Evolutionary conservation across 116 monocot species (phyloP).

Genomic region (Dioscorea cayenensis): DNA sequence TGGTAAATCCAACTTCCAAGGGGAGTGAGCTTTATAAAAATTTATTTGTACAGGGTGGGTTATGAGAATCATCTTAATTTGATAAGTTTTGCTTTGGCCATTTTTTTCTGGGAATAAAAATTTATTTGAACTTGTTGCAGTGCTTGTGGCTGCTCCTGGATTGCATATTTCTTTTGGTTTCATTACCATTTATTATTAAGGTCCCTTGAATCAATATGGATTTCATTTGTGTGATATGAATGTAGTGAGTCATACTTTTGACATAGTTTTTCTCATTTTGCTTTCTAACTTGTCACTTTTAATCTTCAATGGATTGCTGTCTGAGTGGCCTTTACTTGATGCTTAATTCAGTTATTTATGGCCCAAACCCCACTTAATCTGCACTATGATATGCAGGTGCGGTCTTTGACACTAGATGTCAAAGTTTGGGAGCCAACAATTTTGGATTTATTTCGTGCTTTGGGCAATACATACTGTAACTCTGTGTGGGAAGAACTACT

Average conservation of each 20-base stretch:
- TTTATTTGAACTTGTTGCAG: background rate
- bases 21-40: too few relatives aligned
- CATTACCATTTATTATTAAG: background rate
- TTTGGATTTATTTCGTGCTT: slow-evolving; percentile 55
- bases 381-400: slow-evolving; percentile 39
- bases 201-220: background rate
- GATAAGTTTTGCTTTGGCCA: background rate
- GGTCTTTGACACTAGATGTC: slow-evolving; percentile 78
- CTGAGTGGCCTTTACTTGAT: background rate
- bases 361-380: background rate
- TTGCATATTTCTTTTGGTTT: background rate
- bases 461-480: slow-evolving; percentile 85
- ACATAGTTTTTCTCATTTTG: too few relatives aligned
- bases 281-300: background rate
- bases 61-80: background rate
- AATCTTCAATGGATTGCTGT: background rate
- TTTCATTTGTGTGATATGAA: background rate
- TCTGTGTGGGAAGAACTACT: slow-evolving; percentile 80
- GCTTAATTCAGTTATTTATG: background rate
- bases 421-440: slow-evolving; percentile 82
- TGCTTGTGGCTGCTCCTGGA: background rate
- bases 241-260: background rate
- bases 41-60: too few relatives aligned
- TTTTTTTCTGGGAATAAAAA: background rate
- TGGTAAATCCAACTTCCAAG: too few relatives aligned